Evolutionary conservation across 2,329 filamentous ascomycete species (phyloP), one percentile per base, ranked within the genome.

Genomic region (Aureobasidium mangrovei): DNA sequence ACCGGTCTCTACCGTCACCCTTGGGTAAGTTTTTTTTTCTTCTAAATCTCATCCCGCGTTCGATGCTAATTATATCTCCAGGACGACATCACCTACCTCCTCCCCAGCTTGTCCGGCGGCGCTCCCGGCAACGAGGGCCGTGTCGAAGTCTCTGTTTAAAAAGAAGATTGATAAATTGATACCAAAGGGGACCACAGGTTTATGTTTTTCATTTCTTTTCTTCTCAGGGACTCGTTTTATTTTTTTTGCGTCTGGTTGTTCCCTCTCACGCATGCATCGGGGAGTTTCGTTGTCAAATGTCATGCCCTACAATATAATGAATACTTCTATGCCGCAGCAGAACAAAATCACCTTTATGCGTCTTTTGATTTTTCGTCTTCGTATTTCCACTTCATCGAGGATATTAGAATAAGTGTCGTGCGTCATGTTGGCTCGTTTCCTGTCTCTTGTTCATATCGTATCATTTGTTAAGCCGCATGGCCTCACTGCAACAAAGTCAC

Each of bases 1-100:
- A 98, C 93, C 68, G 93, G 93, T 72, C 84, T 98, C 62, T 98
- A 98, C 87, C 87, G 93, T 72, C 90, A 70, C 83, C 93, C 93
- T 70, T 53, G 48, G 48, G 51, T 54, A 46, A 54, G 51, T 43
- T 33, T 31, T 46, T 32, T 44, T 18, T 5, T 53, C 2, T 7
- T 35, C 12, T 26, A 9, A 4, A 10, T 2, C 36, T 12, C 24
- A 3, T 4, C 18, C 18, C 18, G 18, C 4, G 33, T 3, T 2
- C 8, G 31, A 10, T 9, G 33, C 49, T 53, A 53, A 53, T 31
- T 44, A 38, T 4, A 7, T 26, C n/a, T 31, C 7, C 97, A 93
- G 93, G 93, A 95, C 72, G 91, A 95, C 73, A 95, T 95, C 70
- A 95, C 90, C 63, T 95, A 95, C 77, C 82, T 95, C 64, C 84